Evolutionary conservation across 345 rosid species (phyloP).

Genomic region (Rhizophora apiculata): DNA sequence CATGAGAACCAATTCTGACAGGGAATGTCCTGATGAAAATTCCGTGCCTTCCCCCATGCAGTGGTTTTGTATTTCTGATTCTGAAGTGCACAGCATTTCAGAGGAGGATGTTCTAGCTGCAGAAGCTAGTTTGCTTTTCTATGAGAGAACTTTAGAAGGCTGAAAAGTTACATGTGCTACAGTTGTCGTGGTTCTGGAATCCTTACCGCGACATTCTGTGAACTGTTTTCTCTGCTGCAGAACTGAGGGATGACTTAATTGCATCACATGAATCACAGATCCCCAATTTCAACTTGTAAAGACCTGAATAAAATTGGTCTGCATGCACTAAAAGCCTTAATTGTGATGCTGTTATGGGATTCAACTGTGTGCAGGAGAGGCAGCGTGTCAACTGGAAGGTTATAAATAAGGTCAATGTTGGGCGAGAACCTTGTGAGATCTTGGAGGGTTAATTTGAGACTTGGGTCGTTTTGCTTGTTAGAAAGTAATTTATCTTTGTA

Average conservation of each 20-base stretch:
- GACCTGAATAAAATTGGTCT: not conserved
- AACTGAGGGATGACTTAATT: not conserved
- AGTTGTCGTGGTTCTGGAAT: not conserved
- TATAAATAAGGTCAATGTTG: not conserved
- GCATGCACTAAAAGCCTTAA: not conserved
- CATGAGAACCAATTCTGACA: conserved; percentile 20
- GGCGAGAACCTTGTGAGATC: no score
- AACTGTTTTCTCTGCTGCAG: not conserved
- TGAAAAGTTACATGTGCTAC: not conserved
- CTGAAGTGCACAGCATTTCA: conserved; percentile 51
- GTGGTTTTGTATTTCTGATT: conserved; percentile 85
- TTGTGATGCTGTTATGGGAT: not conserved
- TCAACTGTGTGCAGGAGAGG: not conserved
- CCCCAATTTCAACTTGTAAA: not conserved
- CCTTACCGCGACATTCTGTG: no score
- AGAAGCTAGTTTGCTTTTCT: conserved; percentile 85
- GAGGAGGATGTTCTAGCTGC: conserved; percentile 74
- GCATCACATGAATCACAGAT: not conserved
- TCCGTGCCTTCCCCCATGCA: conserved; percentile 20
- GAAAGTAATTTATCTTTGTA: no score
- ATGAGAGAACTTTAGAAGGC: conserved; percentile 46
- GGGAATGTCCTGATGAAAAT: conserved; percentile 19
- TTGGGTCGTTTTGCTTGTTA: no score
- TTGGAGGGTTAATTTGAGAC: no score
- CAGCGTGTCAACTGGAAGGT: not conserved